These are phyloP conservation scores for Escallonia rubra DNA, from an alignment of 129 eudicot species.

Conservation along the genomic window DNA sequence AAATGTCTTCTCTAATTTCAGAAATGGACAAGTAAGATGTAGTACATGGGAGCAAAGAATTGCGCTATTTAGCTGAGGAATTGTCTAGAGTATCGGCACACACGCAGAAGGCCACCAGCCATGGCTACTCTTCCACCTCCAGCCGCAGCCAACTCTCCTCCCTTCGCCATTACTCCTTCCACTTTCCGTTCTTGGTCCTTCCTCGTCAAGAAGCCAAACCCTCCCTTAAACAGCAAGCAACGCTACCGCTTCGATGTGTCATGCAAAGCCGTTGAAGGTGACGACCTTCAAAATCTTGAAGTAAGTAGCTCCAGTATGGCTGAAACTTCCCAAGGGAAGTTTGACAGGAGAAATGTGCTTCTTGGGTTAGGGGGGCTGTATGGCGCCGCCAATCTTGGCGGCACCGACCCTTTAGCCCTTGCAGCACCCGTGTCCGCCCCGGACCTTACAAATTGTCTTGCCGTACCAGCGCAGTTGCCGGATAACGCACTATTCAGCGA, in stretches of 20 bases:
- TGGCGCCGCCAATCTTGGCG: constrained; percentile 7
- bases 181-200: neutral
- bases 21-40: neutral
- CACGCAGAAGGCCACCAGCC: neutral
- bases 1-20: too few species aligned
- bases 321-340: neutral
- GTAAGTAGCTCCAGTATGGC: too few species aligned
- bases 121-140: constrained; percentile 11
- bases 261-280: neutral
- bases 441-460: neutral
- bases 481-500: neutral
- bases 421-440: constrained; percentile 27
- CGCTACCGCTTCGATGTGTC: neutral
- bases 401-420: neutral
- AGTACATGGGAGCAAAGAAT: neutral
- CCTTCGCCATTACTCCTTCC: neutral
- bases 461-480: neutral
- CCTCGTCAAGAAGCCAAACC: neutral
- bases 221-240: neutral
- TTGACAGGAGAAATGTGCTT: constrained; percentile 32
- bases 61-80: neutral
- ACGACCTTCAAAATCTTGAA: neutral
- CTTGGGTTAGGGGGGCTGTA: constrained; percentile 32
- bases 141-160: neutral
- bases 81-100: neutral